Evolutionary conservation across 2,329 filamentous ascomycete species (phyloP).

Genomic region (Hymenoscyphus infarciens): DNA sequence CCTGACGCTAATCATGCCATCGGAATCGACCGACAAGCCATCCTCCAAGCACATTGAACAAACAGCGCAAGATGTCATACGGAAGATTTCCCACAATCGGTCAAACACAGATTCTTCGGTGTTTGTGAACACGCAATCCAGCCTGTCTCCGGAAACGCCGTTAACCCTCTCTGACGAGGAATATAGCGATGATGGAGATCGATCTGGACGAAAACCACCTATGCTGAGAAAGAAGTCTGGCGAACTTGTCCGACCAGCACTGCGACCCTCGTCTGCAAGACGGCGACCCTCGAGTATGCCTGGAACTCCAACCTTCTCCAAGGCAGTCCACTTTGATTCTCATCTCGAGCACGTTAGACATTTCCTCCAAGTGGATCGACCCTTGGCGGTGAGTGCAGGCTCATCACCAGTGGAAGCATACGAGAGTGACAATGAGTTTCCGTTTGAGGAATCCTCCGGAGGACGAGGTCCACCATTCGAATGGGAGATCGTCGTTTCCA

Average conservation of each 20-base stretch:
- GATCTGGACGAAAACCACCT: slow-evolving; percentile 64
- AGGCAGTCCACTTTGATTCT: slow-evolving; percentile 97
- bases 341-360: slow-evolving; percentile 94
- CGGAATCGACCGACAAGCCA: slow-evolving; percentile 32
- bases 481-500: slow-evolving; percentile 83
- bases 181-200: slow-evolving; percentile 49
- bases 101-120: slow-evolving; percentile 47
- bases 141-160: slow-evolving; percentile 47
- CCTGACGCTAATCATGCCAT: slow-evolving; percentile 37
- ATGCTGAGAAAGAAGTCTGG: slow-evolving; percentile 99
- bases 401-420: slow-evolving; percentile 88
- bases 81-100: slow-evolving; percentile 32
- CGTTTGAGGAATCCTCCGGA: slow-evolving; percentile 59
- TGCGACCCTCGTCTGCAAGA: slow-evolving; percentile 69
- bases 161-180: slow-evolving; percentile 58
- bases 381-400: slow-evolving; percentile 91
- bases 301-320: slow-evolving; percentile 90
- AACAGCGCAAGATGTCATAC: slow-evolving; percentile 16
- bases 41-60: slow-evolving; percentile 19
- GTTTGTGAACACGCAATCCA: slow-evolving; percentile 34
- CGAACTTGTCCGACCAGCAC: slow-evolving; percentile 87
- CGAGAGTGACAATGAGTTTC: slow-evolving; percentile 85
- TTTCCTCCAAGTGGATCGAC: slow-evolving; percentile 89
- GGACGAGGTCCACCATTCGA: slow-evolving; percentile 56
- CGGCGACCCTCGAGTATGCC: slow-evolving; percentile 93